A percentile compares a stretch with the other conserved stretches of the same genome.
phyloP scores from a whole-genome alignment of 345 rosid species.

The Acer saccharum region DNA sequence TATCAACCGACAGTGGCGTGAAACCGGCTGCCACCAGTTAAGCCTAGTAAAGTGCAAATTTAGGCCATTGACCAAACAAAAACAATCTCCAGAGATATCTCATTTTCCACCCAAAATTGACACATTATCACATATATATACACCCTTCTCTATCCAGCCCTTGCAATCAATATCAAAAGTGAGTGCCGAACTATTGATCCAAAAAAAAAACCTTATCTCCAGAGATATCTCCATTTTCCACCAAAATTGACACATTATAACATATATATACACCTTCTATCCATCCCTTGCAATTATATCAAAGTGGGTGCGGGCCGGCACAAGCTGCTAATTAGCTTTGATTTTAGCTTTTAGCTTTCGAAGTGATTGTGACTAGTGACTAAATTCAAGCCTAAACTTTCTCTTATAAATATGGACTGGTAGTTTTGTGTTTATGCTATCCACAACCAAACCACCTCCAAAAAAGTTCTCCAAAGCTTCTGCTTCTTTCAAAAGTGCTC shows the following conservation, averaged over 20 bases:
- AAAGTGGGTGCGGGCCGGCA: constrained; percentile 36
- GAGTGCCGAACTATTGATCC: constrained; percentile 24
- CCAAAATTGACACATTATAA: constrained; percentile 26
- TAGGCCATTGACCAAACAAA: constrained; percentile 34
- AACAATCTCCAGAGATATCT: constrained; percentile 28
- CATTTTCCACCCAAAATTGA: constrained; percentile 30
- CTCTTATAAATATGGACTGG: constrained; percentile 28
- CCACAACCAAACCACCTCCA: constrained; percentile 19
- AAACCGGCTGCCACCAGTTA: constrained; percentile 10
- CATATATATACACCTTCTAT: not conserved
- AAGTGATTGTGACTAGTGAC: constrained; percentile 29
- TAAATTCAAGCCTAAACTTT: constrained; percentile 27
- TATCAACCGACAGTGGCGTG: not conserved
- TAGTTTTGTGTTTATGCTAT: constrained; percentile 16
- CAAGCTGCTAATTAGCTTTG: constrained; percentile 18
- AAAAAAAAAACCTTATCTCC: constrained; percentile 36
- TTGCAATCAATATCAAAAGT: constrained; percentile 32
- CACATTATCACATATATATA: constrained; percentile 17
- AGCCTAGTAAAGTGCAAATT: constrained; percentile 28
- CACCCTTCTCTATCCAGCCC: not conserved
- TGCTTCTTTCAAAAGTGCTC: not conserved
- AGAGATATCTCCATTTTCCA: constrained; percentile 27
- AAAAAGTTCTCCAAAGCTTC: not conserved
- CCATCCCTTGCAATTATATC: constrained; percentile 22
- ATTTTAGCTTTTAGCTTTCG: not conserved